Percentiles rank a stretch among this genome's conserved stretches.
These are phyloP conservation scores for Theobroma cacao DNA, from an alignment of 345 rosid species.

Conservation along the genomic window DNA sequence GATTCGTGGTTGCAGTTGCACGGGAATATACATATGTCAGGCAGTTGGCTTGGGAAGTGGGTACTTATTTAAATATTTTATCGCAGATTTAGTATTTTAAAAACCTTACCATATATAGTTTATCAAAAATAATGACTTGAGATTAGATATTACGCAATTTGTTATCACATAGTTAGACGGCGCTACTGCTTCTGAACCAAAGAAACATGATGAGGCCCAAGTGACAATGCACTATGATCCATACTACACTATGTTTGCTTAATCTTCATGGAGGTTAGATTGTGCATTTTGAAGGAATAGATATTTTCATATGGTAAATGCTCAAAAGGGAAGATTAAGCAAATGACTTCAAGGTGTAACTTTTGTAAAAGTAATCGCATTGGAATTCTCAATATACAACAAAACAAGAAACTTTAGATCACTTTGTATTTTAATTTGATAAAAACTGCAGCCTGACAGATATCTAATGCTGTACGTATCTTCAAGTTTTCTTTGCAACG, in stretches of 20 bases:
- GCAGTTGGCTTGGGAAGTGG: too few species aligned
- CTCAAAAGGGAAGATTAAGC: background rate
- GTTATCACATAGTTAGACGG: too few species aligned
- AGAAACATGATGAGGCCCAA: background rate
- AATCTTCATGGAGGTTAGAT: background rate
- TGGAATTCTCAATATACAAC: background rate
- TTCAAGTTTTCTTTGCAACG: constrained; percentile 1
- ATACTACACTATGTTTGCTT: background rate
- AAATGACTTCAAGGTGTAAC: background rate
- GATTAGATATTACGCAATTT: too few species aligned
- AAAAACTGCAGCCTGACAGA: background rate
- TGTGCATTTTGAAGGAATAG: background rate
- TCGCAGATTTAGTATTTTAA: too few species aligned
- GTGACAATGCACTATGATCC: background rate
- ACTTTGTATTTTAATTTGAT: background rate
- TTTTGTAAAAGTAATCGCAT: background rate
- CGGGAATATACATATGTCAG: too few species aligned
- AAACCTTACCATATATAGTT: too few species aligned
- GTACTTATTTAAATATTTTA: too few species aligned
- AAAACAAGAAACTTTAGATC: background rate
- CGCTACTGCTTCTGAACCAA: background rate
- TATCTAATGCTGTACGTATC: background rate
- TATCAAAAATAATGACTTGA: too few species aligned
- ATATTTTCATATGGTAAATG: background rate
- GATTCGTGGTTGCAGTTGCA: too few species aligned